Conservation (phyloP, 306 rosid genomes). For the Inga oerstediana region DNA sequence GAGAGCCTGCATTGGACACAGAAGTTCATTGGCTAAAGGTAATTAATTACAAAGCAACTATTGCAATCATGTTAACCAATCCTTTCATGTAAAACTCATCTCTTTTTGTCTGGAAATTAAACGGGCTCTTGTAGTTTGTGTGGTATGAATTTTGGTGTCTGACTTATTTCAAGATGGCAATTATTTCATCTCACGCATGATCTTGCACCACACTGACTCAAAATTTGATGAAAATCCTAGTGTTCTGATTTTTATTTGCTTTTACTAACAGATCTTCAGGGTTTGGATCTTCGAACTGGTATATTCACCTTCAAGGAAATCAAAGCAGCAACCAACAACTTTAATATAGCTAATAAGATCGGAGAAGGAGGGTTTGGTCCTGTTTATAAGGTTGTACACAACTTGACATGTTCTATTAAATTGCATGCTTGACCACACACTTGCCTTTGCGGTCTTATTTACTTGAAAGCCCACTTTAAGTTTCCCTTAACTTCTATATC, state of each 20-base stretch:
- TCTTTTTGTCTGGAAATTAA: not conserved
- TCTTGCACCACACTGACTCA: not conserved
- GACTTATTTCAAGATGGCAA: not conserved
- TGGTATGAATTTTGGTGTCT: not conserved
- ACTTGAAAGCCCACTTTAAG: not conserved
- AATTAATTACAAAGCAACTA: constrained; percentile 7
- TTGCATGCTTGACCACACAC: not conserved
- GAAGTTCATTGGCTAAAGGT: constrained; percentile 37
- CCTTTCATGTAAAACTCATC: not conserved
- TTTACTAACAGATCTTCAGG: constrained; percentile 45
- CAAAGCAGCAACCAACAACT: constrained; percentile 62
- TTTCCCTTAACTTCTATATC: not conserved
- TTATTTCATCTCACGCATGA: not conserved
- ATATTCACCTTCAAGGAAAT: constrained; percentile 53
- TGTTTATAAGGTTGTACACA: constrained; percentile 55
- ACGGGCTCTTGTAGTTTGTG: not conserved
- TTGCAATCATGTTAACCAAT: not conserved
- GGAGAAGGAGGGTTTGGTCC: constrained; percentile 84
- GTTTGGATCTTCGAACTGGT: constrained; percentile 48
- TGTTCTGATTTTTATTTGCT: constrained; percentile 19
- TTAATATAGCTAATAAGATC: constrained; percentile 56
- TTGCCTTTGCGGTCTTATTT: not conserved
- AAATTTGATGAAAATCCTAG: not conserved
- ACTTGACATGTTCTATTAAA: not conserved
- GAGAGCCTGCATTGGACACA: constrained; percentile 34